phyloP scores from a whole-genome alignment of 768 basidiomycete genomes.

The Porphyrellus cyaneotinctus region DNA sequence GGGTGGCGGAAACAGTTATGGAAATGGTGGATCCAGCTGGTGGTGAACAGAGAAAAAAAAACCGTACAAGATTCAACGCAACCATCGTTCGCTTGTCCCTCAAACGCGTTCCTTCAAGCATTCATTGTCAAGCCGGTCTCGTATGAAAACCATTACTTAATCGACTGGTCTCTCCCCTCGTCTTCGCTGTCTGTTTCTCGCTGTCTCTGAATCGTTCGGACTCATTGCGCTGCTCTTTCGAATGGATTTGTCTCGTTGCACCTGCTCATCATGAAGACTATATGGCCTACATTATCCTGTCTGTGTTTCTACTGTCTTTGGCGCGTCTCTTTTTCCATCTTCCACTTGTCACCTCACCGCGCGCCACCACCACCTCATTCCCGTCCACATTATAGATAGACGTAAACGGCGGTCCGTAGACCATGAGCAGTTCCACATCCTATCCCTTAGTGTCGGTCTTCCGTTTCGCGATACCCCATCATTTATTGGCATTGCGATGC shows the following conservation, averaged over 20 bases:
- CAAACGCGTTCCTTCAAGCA: slow-evolving; percentile 13
- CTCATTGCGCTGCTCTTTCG: slow-evolving; percentile 61
- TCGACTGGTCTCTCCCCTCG: slow-evolving; percentile 11
- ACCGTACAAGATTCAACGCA: slow-evolving; percentile 8
- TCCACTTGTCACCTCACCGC: slow-evolving; percentile 7
- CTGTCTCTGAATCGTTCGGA: slow-evolving; percentile 36
- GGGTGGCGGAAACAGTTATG: slow-evolving; percentile 28
- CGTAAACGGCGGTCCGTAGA: slow-evolving; percentile 41
- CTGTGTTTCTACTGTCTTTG: slow-evolving; percentile 36
- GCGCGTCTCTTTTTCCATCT: slow-evolving; percentile 26
- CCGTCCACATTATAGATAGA: slow-evolving; percentile 39
- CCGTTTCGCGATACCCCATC: slow-evolving; percentile 52
- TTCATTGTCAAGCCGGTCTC: slow-evolving; percentile 16
- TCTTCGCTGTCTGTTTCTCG: slow-evolving; percentile 27
- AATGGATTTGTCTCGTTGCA: slow-evolving; percentile 54
- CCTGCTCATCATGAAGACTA: slow-evolving; percentile 45
- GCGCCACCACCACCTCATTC: slow-evolving; percentile 28
- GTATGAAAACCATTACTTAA: slow-evolving; percentile 26
- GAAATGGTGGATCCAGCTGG: slow-evolving; percentile 40
- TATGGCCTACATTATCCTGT: slow-evolving; percentile 41
- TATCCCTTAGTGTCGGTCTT: slow-evolving; percentile 40
- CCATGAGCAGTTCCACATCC: slow-evolving; percentile 42
- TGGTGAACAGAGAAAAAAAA: slow-evolving; percentile 42
- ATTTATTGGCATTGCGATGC: slow-evolving; percentile 43
- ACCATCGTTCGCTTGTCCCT: slow-evolving; percentile 8